Conservation (phyloP, 1,284 basidiomycete species). For the Porodaedalea pini region DNA sequence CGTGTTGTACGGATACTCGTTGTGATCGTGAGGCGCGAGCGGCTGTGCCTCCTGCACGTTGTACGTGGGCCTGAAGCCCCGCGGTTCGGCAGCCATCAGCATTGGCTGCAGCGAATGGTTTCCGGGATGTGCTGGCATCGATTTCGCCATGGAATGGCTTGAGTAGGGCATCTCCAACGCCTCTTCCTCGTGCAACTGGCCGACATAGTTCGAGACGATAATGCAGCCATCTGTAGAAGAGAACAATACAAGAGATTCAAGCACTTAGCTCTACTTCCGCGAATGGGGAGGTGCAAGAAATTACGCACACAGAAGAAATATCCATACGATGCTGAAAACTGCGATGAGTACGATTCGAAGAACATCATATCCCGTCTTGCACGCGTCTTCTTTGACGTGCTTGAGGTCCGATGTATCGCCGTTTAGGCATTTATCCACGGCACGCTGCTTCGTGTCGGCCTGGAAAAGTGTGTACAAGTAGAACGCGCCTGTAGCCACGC, state of each 20-base stretch:
- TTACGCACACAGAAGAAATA: conserved; percentile 49
- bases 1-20: conserved; percentile 2
- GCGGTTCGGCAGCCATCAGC: not conserved
- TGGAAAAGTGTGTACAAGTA: conserved; percentile 45
- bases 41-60: not conserved
- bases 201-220: conserved; percentile 44
- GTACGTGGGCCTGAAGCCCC: not conserved
- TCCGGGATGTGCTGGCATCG: not conserved
- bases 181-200: conserved; percentile 46
- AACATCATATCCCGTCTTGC: conserved; percentile 34
- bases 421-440: conserved; percentile 35
- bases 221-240: conserved; percentile 38
- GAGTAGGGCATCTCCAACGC: conserved; percentile 7
- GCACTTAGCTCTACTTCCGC: not conserved
- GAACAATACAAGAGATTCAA: not conserved
- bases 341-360: conserved; percentile 37
- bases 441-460: conserved; percentile 30
- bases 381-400: conserved; percentile 31
- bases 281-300: not conserved
- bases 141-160: not conserved
- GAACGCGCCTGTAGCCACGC: conserved; percentile 44
- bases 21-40: not conserved
- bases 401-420: conserved; percentile 30
- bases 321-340: conserved; percentile 41
- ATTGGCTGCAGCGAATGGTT: not conserved